A percentile compares a stretch with the other conserved stretches of the same genome.
Conservation (phyloP, 805 yeast species). For the Wickerhamomyces xylosicus region DNA sequence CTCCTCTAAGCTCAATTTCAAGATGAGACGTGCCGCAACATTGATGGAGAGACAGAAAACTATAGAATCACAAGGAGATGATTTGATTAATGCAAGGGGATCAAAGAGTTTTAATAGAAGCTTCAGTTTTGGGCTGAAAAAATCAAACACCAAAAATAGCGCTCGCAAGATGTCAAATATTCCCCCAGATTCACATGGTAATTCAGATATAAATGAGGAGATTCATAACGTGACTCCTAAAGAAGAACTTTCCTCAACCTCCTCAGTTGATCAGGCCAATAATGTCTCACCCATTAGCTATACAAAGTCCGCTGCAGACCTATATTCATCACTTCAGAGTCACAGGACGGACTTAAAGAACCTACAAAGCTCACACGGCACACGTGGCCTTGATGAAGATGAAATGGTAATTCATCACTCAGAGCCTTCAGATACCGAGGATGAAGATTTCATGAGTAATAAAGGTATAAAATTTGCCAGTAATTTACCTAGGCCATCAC, state of each 20-base stretch:
- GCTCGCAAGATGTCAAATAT: too few relatives aligned
- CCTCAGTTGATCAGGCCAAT: neutral
- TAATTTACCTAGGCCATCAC: constrained; percentile 19
- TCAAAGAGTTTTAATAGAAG: too few relatives aligned
- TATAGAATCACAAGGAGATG: neutral
- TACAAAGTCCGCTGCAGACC: too few relatives aligned
- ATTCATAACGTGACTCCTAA: neutral
- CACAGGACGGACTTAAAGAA: too few relatives aligned
- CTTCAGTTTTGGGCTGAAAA: neutral
- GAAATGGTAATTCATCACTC: constrained; percentile 7
- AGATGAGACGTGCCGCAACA: constrained; percentile 75
- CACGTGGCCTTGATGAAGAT: constrained; percentile 7
- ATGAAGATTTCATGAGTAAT: constrained; percentile 4
- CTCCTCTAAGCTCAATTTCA: constrained; percentile 67
- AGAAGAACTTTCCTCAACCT: neutral
- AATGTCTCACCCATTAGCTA: neutral
- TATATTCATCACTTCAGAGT: too few relatives aligned
- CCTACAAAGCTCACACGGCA: too few relatives aligned
- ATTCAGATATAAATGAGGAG: neutral
- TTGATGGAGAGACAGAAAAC: constrained; percentile 21
- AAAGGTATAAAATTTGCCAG: constrained; percentile 13
- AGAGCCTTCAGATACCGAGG: constrained; percentile 17
- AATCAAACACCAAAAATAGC: neutral
- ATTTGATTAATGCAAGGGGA: neutral
- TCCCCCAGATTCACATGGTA: neutral